These are phyloP conservation scores for Verticillium zaregamsianum DNA, from an alignment of 2,329 filamentous ascomycete species.

Conservation along the genomic window DNA sequence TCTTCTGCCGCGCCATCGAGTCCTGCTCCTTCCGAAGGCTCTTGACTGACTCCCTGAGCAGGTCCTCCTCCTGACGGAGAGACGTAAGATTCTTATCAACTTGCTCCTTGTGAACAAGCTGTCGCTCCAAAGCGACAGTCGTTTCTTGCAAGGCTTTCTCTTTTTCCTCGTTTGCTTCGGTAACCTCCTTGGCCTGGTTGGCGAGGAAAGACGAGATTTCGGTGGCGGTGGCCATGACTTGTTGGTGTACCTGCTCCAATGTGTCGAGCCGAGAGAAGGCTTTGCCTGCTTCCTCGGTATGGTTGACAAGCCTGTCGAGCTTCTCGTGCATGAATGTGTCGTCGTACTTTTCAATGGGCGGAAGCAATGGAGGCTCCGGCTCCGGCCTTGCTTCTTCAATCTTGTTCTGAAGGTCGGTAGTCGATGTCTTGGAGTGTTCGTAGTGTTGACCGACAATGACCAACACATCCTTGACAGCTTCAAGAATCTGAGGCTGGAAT, in stretches of 20 bases:
- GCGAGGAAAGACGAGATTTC: slow-evolving; percentile 82
- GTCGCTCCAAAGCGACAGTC: slow-evolving; percentile 73
- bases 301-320: slow-evolving; percentile 33
- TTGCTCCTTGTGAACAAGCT: slow-evolving; percentile 60
- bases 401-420: slow-evolving; percentile 50
- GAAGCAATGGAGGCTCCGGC: slow-evolving; percentile 6
- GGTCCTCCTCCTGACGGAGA: slow-evolving; percentile 48
- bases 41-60: slow-evolving; percentile 51
- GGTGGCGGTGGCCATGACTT: slow-evolving; percentile 78
- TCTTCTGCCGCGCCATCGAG: slow-evolving; percentile 71
- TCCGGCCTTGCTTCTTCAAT: slow-evolving; percentile 57
- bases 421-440: slow-evolving; percentile 73
- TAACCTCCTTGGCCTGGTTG: slow-evolving; percentile 68
- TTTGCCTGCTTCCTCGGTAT: slow-evolving; percentile 62
- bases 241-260: slow-evolving; percentile 82
- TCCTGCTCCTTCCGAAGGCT: slow-evolving; percentile 67
- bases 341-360: slow-evolving; percentile 13
- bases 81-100: slow-evolving; percentile 51
- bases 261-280: slow-evolving; percentile 73
- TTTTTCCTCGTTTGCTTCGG: slow-evolving; percentile 72
- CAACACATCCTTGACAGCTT: slow-evolving; percentile 82
- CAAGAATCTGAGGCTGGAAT: slow-evolving; percentile 82
- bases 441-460: slow-evolving; percentile 80
- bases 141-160: slow-evolving; percentile 79
- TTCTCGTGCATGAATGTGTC: slow-evolving; percentile 21